Evolutionary conservation across 257 asterid genomes (phyloP).

Genomic region (Penstemon davidsonii): DNA sequence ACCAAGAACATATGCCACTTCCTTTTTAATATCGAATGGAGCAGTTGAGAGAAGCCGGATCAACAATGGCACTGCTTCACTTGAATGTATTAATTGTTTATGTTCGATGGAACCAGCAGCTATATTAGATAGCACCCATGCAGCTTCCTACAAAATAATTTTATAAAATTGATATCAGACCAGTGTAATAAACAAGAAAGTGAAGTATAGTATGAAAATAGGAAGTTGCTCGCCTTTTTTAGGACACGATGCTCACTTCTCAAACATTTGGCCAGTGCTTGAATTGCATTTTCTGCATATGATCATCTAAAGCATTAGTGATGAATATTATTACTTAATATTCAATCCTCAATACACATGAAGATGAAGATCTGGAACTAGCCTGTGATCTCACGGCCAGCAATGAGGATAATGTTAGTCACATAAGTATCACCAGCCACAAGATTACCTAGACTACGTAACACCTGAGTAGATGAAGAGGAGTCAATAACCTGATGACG

Average conservation of each 20-base stretch:
- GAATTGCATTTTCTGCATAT: conserved; percentile 54
- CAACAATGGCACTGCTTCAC: conserved; percentile 70
- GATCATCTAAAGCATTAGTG: conserved; percentile 15
- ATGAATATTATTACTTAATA: not conserved
- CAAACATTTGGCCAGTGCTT: conserved; percentile 76
- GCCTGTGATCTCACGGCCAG: conserved; percentile 77
- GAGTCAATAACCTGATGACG: conserved; percentile 16
- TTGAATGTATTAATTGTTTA: conserved; percentile 66
- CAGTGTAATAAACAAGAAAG: conserved; percentile 23
- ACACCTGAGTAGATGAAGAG: conserved; percentile 47
- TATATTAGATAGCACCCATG: conserved; percentile 91
- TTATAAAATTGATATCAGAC: not conserved
- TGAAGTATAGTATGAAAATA: not conserved
- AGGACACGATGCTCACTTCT: conserved; percentile 76
- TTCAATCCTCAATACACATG: conserved; percentile 3
- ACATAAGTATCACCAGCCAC: conserved; percentile 77
- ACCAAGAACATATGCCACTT: conserved; percentile 88
- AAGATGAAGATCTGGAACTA: conserved; percentile 30
- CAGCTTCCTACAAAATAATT: conserved; percentile 64
- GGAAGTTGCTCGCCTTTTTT: conserved; percentile 57
- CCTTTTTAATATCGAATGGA: conserved; percentile 88
- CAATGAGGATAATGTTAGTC: conserved; percentile 53
- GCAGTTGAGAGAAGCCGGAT: conserved; percentile 62
- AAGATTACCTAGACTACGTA: conserved; percentile 91
- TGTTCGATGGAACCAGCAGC: conserved; percentile 89